Evolutionary conservation across 352 stramenopile species (phyloP), one percentile per base, ranked within the genome.

Genomic region (Phytophthora crassamura): DNA sequence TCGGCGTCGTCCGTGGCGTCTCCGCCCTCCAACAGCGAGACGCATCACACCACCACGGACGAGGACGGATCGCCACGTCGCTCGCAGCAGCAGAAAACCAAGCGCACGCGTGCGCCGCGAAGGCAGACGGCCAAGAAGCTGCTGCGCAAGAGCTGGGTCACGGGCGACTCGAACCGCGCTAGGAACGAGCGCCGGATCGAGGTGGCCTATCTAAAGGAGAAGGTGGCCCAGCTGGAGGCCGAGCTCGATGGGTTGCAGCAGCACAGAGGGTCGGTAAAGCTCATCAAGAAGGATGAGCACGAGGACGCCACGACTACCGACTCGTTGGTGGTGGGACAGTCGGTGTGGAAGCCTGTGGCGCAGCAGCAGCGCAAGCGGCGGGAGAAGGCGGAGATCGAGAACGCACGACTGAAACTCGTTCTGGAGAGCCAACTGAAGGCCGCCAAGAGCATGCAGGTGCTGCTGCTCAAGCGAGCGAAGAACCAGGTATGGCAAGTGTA

Each of bases 341-440:
- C 66, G 4, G 66, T 66, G 22, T 74, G 66, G 66, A 69, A 74
- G 14, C 56, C 69, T 18, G 69, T 78, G 35, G 63, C 65, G 5
- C 47, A 60, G 7, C 69, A 73, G 16, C 73, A 81, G 36, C 55
- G 66, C 1, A 68, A 73, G 39, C 63, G 69, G 7, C 48, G 69
- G 30, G 49, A 71, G 39, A 75, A 74, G 42, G 63, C 73, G 8
- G 69, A 81, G 61, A 70, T 72, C 15, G 73, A 81, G 40, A 81
- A 81, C 45, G 63, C 70, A 7, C 53, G 73, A 14, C 61, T 81
- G 15, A 81, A 81, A 41, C 55, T 76, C 30, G 66, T 81, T 16
- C 66, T 81, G 35, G 69, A 78, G 57, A 71, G 73, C 15, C 73
- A 81, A 56, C 62, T 79, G 7, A 79, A 79, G 46, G 65, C 70